A percentile compares a stretch with the other conserved stretches of the same genome.
phyloP scores from a whole-genome alignment of 1,139 yeast species.

The Williopsis jadinii region DNA sequence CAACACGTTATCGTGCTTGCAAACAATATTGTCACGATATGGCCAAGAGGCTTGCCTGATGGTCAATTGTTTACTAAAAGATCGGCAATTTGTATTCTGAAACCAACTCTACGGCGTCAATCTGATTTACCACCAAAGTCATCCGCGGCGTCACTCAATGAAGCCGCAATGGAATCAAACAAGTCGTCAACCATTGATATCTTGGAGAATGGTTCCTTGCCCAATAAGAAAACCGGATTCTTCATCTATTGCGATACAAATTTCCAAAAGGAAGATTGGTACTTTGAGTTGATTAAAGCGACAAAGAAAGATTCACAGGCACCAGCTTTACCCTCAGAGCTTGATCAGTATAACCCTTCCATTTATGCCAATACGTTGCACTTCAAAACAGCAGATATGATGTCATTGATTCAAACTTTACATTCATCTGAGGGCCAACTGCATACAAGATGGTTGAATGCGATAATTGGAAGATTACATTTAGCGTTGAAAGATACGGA shows the following conservation, averaged over 20 bases:
- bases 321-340: constrained; percentile 13
- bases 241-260: constrained; percentile 73
- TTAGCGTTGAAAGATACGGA: constrained; percentile 69
- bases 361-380: constrained; percentile 68
- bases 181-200: constrained; percentile 22
- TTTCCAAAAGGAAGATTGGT: constrained; percentile 87
- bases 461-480: constrained; percentile 74
- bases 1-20: constrained; percentile 75
- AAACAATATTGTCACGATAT: constrained; percentile 64
- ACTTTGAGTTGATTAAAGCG: constrained; percentile 74
- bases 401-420: constrained; percentile 64
- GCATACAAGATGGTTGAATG: constrained; percentile 87
- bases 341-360: constrained; percentile 34
- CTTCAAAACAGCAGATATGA: constrained; percentile 63
- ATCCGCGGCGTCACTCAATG: constrained; percentile 16
- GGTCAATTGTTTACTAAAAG: constrained; percentile 74
- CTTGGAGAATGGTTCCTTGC: constrained; percentile 19
- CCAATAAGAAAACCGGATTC: constrained; percentile 54
- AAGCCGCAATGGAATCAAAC: not conserved
- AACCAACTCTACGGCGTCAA: constrained; percentile 30
- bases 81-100: constrained; percentile 69
- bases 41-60: constrained; percentile 57
- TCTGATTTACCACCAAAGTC: constrained; percentile 18
- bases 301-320: constrained; percentile 35
- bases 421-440: constrained; percentile 80